Evolutionary conservation across 1,284 basidiomycete genomes (phyloP).

Genomic region (Garcileccinum viscosum): DNA sequence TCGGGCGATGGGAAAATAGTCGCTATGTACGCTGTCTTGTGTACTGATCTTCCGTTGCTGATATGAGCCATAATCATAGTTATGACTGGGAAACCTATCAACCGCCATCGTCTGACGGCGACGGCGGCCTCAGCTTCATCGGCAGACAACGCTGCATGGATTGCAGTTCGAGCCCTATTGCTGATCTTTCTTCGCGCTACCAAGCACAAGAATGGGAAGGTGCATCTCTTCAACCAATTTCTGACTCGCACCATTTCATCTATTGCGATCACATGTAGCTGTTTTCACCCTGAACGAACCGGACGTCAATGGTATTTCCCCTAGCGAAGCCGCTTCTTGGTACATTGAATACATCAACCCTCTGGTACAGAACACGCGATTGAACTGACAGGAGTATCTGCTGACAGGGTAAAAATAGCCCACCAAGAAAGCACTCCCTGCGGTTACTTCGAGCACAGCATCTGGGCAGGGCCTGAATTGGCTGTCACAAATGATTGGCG

Average conservation of each 20-base stretch:
- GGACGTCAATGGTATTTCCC: conserved; percentile 35
- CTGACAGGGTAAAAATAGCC: conserved; percentile 24
- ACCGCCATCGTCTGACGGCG: conserved; percentile 40
- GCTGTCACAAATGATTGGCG: conserved; percentile 41
- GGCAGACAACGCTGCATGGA: conserved; percentile 47
- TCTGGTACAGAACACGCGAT: conserved; percentile 27
- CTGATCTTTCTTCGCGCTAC: conserved; percentile 38
- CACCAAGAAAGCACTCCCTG: conserved; percentile 43
- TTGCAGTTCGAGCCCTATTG: conserved; percentile 44
- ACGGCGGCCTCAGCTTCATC: conserved; percentile 43
- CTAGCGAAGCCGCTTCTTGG: conserved; percentile 42
- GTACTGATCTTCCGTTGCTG: background rate
- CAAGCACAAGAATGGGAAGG: conserved; percentile 40
- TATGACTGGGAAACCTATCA: conserved; percentile 46
- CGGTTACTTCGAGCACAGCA: conserved; percentile 37
- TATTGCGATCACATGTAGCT: conserved; percentile 22
- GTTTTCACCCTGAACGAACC: conserved; percentile 47
- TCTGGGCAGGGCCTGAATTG: conserved; percentile 40
- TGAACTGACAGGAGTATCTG: background rate
- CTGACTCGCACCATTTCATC: background rate
- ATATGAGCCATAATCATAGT: conserved; percentile 17
- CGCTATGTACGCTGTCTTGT: conserved; percentile 33
- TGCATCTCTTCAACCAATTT: conserved; percentile 12
- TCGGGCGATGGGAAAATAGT: conserved; percentile 38
- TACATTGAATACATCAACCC: conserved; percentile 45